A percentile compares a stretch with the other conserved stretches of the same genome.
These are phyloP conservation scores for Arctium minus DNA, from an alignment of 129 eudicot genomes.

Conservation along the genomic window DNA sequence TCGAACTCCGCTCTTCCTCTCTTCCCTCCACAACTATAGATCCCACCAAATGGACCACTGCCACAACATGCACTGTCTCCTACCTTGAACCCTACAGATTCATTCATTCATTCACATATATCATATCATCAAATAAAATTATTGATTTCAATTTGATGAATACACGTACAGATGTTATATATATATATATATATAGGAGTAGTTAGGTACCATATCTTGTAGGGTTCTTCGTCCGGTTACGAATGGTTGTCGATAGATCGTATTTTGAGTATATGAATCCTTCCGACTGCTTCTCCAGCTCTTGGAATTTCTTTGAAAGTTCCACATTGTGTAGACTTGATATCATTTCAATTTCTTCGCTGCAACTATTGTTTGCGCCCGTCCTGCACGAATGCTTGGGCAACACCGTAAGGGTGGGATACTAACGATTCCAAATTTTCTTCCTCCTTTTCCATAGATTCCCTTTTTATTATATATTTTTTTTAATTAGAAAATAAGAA, in stretches of 20 bases:
- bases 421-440: conserved; percentile 27
- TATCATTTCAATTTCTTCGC: conserved; percentile 16
- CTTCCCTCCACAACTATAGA: conserved; percentile 46
- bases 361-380: conserved; percentile 1
- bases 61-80: conserved; percentile 49
- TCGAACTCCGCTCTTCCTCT: conserved; percentile 30
- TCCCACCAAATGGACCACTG: conserved; percentile 36
- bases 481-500: neutral
- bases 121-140: too few relatives aligned
- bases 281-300: conserved; percentile 21
- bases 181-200: too few relatives aligned
- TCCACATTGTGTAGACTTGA: conserved; percentile 30
- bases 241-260: conserved; percentile 20
- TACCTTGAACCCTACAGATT: conserved; percentile 31
- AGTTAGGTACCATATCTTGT: conserved; percentile 28
- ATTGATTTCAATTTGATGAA: too few relatives aligned
- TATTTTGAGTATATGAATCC: conserved; percentile 38
- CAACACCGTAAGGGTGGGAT: conserved; percentile 18
- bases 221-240: conserved; percentile 15
- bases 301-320: neutral
- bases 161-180: too few relatives aligned
- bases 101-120: too few relatives aligned
- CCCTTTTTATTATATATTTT: neutral
- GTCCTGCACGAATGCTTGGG: conserved; percentile 25
- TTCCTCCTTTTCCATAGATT: conserved; percentile 23